Evolutionary conservation across 2,329 filamentous ascomycete species (phyloP), one percentile per base, ranked within the genome.

Genomic region (Hysterium pulicare): DNA sequence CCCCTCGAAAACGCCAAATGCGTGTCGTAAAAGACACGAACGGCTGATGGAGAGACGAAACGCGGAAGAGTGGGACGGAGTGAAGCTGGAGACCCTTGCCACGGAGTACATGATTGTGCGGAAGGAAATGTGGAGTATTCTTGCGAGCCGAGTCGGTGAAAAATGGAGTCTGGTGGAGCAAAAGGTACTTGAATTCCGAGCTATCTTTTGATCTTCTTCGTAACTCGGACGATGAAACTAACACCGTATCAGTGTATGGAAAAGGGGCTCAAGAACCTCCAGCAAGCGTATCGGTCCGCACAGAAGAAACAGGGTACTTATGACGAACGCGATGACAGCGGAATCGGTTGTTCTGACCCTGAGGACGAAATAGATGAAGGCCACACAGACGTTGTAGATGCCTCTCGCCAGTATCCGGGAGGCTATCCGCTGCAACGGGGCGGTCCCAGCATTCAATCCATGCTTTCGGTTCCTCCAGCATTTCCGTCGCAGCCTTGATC

Each of bases 1-100:
- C 63, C 85, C 84, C 1, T 75, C 70, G 62, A 95, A 95, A 72
- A 77, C 76, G 10, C 69, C 84, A 45, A 93, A 93, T 63, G 90
- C 90, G 15, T 95, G 89, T 69, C 86, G 89, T 50, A 95, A 95
- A 71, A 81, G 89, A 42, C 88, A 94, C 58, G 89, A 95, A 69
- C 78, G 89, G 31, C 71, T 95, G 51, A 83, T 91, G 75, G 86
- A 91, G 69, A 81, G 84, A 51, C 61, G 74, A 61, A 82, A 83
- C 44, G 79, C 82, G 36, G 84, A 88, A 55, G 85, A 90, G 57
- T 93, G 87, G 84, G 86, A 91, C 56, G 78, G 78, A 16, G 74
- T 83, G 52, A 87, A 87, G 71, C 73, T 90, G 19, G 86, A 91
- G 62, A 74, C 76, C 8, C 72, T 95, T 31, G 86, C 87, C 28